Conservation (phyloP, 2,329 filamentous ascomycete genomes). For the Paraphaeosphaeria sporulosa region DNA sequence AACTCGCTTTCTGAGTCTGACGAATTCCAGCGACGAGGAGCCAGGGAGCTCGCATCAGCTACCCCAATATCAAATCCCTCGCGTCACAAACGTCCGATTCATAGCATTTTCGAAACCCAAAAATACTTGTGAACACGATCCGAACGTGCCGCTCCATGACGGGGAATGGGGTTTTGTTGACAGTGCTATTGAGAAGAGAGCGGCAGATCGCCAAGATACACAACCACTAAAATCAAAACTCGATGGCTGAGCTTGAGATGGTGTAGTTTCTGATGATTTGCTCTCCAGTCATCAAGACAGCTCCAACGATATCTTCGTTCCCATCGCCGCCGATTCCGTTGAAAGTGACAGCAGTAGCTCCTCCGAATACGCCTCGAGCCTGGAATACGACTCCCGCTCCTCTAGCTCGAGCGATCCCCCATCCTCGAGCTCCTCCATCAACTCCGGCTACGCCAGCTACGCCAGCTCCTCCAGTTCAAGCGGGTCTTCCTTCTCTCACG, state of each 20-base stretch:
- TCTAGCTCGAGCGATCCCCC: neutral
- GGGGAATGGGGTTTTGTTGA: too few species aligned
- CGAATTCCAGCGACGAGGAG: neutral
- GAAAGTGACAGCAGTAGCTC: neutral
- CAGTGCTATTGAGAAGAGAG: too few species aligned
- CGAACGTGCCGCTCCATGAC: too few species aligned
- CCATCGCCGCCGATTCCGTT: neutral
- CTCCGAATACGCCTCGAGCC: too few species aligned
- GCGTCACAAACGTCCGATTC: neutral
- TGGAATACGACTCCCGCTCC: too few species aligned
- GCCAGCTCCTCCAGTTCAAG: neutral
- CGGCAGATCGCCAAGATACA: neutral
- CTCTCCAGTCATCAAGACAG: neutral
- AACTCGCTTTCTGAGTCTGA: neutral
- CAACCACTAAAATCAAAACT: neutral
- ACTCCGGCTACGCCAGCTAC: neutral
- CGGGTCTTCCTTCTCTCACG: neutral
- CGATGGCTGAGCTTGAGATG: too few species aligned
- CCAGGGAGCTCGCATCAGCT: neutral
- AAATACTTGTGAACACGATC: neutral
- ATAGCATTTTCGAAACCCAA: neutral
- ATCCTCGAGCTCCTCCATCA: neutral
- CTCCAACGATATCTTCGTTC: neutral
- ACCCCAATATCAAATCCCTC: neutral
- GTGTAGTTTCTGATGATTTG: neutral